Percentiles rank a stretch among this genome's conserved stretches.
Conservation (phyloP, 768 basidiomycete genomes). For the Russula sp. region DNA sequence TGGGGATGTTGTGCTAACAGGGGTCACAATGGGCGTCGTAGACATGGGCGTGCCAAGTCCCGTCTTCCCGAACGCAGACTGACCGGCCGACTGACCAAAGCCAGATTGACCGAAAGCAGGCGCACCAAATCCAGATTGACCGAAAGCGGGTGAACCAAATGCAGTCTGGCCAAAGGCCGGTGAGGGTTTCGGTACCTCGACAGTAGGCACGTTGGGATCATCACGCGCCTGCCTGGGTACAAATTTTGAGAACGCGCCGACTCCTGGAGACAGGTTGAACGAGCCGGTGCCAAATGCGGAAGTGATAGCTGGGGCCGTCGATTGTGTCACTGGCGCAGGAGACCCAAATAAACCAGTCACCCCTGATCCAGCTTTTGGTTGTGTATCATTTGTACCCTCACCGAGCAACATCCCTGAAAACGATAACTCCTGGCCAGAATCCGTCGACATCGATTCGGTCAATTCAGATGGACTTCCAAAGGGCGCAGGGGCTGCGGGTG, state of each 20-base stretch:
- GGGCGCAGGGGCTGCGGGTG: slow-evolving; percentile 32
- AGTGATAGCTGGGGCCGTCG: slow-evolving; percentile 2
- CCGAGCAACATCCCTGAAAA: slow-evolving; percentile 36
- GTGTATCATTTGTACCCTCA: slow-evolving; percentile 18
- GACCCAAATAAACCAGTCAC: slow-evolving; percentile 34
- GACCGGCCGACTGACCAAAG: slow-evolving; percentile 38
- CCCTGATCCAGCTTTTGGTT: slow-evolving; percentile 26
- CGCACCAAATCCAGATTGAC: slow-evolving; percentile 27
- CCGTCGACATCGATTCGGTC: slow-evolving; percentile 28
- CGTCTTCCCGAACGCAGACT: slow-evolving; percentile 33
- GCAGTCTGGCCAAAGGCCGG: slow-evolving; percentile 31
- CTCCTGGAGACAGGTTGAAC: slow-evolving; percentile 34
- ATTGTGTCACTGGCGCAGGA: slow-evolving; percentile 23
- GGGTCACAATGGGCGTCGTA: slow-evolving; percentile 27
- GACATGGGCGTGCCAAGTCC: slow-evolving; percentile 32
- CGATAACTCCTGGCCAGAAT: slow-evolving; percentile 24
- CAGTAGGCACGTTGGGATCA: slow-evolving; percentile 5
- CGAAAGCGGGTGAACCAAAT: slow-evolving; percentile 29
- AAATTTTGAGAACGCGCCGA: slow-evolving; percentile 35
- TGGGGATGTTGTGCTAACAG: slow-evolving; percentile 19
- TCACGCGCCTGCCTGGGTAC: slow-evolving; percentile 25
- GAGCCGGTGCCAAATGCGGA: slow-evolving; percentile 27
- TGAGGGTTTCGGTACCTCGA: slow-evolving; percentile 26
- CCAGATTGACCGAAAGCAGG: slow-evolving; percentile 35
- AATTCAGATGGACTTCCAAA: slow-evolving; percentile 19